Percentiles rank a stretch among this genome's conserved stretches.
phyloP scores from a whole-genome alignment of 176 grass and related monocot species.

The Eragrostis nindensis region DNA sequence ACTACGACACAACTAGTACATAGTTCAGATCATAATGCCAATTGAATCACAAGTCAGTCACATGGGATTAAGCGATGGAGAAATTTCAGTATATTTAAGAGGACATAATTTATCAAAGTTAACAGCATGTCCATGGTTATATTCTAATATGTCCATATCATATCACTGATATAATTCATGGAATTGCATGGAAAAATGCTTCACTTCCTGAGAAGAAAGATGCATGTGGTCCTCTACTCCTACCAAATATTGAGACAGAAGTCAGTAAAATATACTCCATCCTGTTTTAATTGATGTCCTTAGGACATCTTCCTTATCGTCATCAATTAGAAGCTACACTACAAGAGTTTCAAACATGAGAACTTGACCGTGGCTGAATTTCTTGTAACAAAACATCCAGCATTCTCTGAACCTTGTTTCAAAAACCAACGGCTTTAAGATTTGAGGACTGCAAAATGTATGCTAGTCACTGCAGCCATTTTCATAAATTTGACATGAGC shows the following conservation, averaged over 20 bases:
- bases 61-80: constrained; percentile 2
- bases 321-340: too few relatives aligned
- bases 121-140: not conserved
- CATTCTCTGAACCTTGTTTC: not conserved
- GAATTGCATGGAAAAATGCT: not conserved
- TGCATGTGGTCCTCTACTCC: not conserved
- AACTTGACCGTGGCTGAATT: not conserved
- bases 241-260: not conserved
- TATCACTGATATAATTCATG: not conserved
- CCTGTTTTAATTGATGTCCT: too few relatives aligned
- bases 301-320: too few relatives aligned
- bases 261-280: not conserved
- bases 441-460: not conserved
- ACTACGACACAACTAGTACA: not conserved
- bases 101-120: not conserved
- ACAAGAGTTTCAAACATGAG: not conserved
- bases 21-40: not conserved
- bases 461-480: constrained; percentile 6
- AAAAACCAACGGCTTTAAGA: not conserved
- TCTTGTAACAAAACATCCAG: not conserved
- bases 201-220: not conserved
- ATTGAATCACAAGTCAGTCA: constrained; percentile 13
- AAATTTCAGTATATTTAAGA: too few relatives aligned
- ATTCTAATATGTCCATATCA: too few relatives aligned
- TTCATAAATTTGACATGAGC: not conserved